Evolutionary conservation across 306 rosid genomes (phyloP), one percentile per base, ranked within the genome.

Genomic region (Notholithocarpus densiflorus): DNA sequence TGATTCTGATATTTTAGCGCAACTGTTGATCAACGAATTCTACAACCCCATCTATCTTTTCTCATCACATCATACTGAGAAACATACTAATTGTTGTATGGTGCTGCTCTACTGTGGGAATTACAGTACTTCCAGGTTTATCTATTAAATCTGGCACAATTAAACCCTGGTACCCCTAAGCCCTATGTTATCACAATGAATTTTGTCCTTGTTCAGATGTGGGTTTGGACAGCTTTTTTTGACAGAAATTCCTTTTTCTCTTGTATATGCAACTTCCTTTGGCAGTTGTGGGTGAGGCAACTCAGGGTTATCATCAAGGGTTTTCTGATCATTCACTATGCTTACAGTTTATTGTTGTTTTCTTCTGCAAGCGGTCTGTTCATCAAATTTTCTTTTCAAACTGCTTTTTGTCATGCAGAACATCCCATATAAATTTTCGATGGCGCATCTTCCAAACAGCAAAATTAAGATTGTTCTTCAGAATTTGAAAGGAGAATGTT

Each of bases 381-480:
- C 4, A 10, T 68, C 27, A n/a, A 66, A 32, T 54, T 72, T 52
- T 68, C 53, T 65, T 85, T 71, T 76, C 74, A 59, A 73, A 69
- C 53, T 55, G 32, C 76, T 71, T 77, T 73, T 53, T 77, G 57
- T 73, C 76, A 69, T 80, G 88, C 96, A 94, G 97, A 94, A 94
- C 79, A 89, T 94, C 61, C 98, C 98, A 1, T 90, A 82, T 77
- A 87, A 92, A 72, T 94, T 94, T 84, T 90, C 98, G 0, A 93
- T 86, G 97, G 91, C 88, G 12, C 94, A 94, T 84, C 93, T 94
- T 82, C 98, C 97, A 32, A 92, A 90, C 84, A 87, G 92, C 82
- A 94, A 92, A 86, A 84, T 86, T 73, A 92, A 90, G 86, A 84
- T 94, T 56, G 89, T 84, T 81, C 98, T 94, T 87, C 94, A 86